A percentile compares a stretch with the other conserved stretches of the same genome.
Evolutionary conservation across 495 filamentous ascomycete species (phyloP).

Genomic region (Acidomyces sp.): DNA sequence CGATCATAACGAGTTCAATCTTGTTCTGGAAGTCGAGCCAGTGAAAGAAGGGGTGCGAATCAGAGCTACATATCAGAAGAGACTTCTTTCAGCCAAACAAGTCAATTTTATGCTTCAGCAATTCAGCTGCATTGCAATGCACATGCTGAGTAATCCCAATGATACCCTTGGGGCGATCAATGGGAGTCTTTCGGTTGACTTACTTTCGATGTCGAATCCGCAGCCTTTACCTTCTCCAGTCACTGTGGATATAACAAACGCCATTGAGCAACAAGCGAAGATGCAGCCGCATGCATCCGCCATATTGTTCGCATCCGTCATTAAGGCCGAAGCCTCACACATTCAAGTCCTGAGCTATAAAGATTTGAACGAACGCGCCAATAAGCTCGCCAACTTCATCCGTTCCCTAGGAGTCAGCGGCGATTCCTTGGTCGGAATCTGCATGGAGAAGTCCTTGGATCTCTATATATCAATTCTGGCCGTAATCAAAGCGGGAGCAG

Average conservation of each 20-base stretch:
- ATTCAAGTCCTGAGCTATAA: constrained; percentile 43
- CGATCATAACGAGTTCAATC: constrained; percentile 59
- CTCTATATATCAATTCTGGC: constrained; percentile 61
- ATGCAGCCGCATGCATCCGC: constrained; percentile 42
- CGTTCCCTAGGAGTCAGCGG: constrained; percentile 31
- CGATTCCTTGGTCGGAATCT: constrained; percentile 48
- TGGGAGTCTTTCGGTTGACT: constrained; percentile 25
- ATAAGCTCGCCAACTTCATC: constrained; percentile 50
- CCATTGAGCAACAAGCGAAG: constrained; percentile 41
- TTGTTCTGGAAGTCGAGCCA: constrained; percentile 62
- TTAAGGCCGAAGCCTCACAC: constrained; percentile 24
- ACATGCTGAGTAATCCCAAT: constrained; percentile 33
- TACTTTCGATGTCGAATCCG: constrained; percentile 45
- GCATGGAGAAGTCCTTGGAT: constrained; percentile 55
- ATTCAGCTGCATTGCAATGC: constrained; percentile 38
- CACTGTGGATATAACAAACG: constrained; percentile 29
- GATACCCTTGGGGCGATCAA: constrained; percentile 28
- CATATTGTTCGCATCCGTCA: constrained; percentile 43
- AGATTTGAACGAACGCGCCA: constrained; percentile 48
- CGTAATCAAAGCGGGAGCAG: constrained; percentile 56
- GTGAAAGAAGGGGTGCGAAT: constrained; percentile 1
- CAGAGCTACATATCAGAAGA: constrained; percentile 37
- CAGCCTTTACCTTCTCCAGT: constrained; percentile 17
- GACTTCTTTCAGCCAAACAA: constrained; percentile 38
- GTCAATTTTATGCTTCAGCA: constrained; percentile 42